Evolutionary conservation across 2,329 filamentous ascomycete genomes (phyloP), one percentile per base, ranked within the genome.

Genomic region (Penicillium sclerotigenum): DNA sequence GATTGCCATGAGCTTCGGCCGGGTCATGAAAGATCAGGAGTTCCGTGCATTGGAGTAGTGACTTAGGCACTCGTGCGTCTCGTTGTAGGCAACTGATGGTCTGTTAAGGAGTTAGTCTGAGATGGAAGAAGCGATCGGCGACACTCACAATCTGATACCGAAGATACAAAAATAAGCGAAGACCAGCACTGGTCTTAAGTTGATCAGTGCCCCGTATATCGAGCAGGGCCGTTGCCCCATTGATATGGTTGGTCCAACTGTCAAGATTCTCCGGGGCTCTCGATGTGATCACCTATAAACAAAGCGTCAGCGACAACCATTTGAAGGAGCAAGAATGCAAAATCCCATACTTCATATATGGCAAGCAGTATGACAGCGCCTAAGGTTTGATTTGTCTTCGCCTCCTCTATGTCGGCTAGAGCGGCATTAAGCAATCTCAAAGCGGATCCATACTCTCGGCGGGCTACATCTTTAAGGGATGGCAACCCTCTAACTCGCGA

Each of bases 191-290:
- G 46, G 64, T 68, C 53, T 74, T 68, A 31, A 77, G 61, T 47
- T 75, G 72, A n/a, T 72, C 62, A 4, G 62, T 52, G 9, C 73
- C 75, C n/a, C 74, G 68, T 38, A 76, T 49, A 54, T 79, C 78
- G 18, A 86, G 72, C n/a, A 87, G 70, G 11, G 84, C 83, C 42
- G 82, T 77, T 2, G 83, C 84, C 1, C 85, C 85, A 62, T 81
- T 76, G 43, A 86, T 79, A 66, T 87, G 85, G 6, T 80, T 80
- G 50, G 79, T 80, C 59, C 83, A 85, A 20, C 78, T 78, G 16
- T 77, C 72, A 20, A 81, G 76, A 24, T 79, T 76, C 51, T 77
- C 68, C 34, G 76, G 73, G 3, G 76, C 76, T 34, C 80, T 68
- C 56, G 71, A 71, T 8, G 71, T 73, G 18, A 75, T 63, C 28